Percentiles rank a stretch among this genome's conserved stretches.
These are phyloP conservation scores for Prunus mira DNA, from an alignment of 306 rosid species.

Conservation along the genomic window DNA sequence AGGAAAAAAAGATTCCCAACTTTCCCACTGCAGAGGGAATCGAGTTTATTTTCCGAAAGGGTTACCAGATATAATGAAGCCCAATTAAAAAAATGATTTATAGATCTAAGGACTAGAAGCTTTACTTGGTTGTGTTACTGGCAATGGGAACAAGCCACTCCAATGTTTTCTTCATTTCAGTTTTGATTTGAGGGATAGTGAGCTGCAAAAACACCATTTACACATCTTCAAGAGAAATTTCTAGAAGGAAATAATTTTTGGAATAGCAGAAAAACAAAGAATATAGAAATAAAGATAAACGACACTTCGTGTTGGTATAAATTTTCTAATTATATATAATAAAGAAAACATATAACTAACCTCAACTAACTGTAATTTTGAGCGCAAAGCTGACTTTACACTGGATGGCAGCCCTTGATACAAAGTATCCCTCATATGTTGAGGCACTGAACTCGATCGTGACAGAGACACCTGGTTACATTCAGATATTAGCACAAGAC, in stretches of 20 bases:
- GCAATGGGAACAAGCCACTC: slow-evolving; percentile 91
- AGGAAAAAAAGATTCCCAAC: not conserved
- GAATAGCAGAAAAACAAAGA: not conserved
- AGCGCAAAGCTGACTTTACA: slow-evolving; percentile 63
- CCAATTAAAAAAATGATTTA: not conserved
- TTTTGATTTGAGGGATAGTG: slow-evolving; percentile 69
- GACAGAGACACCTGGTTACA: slow-evolving; percentile 69
- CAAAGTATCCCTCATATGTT: slow-evolving; percentile 64
- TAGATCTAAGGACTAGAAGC: slow-evolving; percentile 16
- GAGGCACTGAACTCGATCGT: slow-evolving; percentile 55
- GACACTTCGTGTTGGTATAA: not conserved
- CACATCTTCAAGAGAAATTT: not conserved
- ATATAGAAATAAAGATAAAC: not conserved
- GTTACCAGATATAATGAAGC: slow-evolving; percentile 13
- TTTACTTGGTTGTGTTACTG: slow-evolving; percentile 70
- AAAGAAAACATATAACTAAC: slow-evolving; percentile 23
- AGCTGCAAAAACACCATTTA: slow-evolving; percentile 47
- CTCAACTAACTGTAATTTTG: slow-evolving; percentile 60
- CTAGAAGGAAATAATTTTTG: not conserved
- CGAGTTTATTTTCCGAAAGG: not conserved
- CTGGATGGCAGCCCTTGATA: slow-evolving; percentile 71
- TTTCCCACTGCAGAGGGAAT: not conserved
- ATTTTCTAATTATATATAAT: not conserved
- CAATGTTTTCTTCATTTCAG: slow-evolving; percentile 83
- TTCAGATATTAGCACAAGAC: slow-evolving; percentile 24